Evolutionary conservation across 306 rosid species (phyloP), one percentile per base, ranked within the genome.

Genomic region (Leucaena leucocephala): DNA sequence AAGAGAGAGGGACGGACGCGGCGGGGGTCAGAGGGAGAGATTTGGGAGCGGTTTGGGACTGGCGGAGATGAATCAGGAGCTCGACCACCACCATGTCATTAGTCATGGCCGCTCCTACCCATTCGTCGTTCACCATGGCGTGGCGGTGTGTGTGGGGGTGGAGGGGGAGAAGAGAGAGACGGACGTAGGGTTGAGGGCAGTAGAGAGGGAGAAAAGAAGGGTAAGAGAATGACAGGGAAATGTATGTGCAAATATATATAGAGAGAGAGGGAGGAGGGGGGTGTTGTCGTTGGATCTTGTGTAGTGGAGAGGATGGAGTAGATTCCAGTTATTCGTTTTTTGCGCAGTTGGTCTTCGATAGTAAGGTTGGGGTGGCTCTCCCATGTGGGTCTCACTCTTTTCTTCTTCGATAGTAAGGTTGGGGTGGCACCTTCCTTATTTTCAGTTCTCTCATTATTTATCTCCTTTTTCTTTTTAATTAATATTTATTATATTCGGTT

Each of bases 51-150:
- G 85, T 82, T 58, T 85, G 88, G 0, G 91, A 82, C 55, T 88
- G 89, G 83, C 91, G 91, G 50, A 96, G 88, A 3, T 86, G 87
- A 38, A 96, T 19, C 63, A 96, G 91, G 5, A 96, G 84, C 67
- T 96, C 82, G 16, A 80, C 99, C 14, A 93, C 97, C 34, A 90
- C 71, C 9, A 49, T 48, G 76, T 96, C 96, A 73, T 96, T 92
- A 2, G 84, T 52, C 90, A 93, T 90, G 49, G 99, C 99, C 19
- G 90, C 79, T 4, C 73, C 79, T 4, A 86, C 64, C 99, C 99
- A 96, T 35, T 84, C 89, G 81, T 90, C 91, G 49, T 85, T 85
- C 15, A 42, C 44, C 93, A 80, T 86, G 77, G 40, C 45, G 63
- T 17, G 45, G 4, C 46, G 16, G 22, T 21, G 6, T 7, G 1